These are phyloP conservation scores for Aspergillus jensenii DNA, from an alignment of 2,329 filamentous ascomycete species.

Conservation along the genomic window DNA sequence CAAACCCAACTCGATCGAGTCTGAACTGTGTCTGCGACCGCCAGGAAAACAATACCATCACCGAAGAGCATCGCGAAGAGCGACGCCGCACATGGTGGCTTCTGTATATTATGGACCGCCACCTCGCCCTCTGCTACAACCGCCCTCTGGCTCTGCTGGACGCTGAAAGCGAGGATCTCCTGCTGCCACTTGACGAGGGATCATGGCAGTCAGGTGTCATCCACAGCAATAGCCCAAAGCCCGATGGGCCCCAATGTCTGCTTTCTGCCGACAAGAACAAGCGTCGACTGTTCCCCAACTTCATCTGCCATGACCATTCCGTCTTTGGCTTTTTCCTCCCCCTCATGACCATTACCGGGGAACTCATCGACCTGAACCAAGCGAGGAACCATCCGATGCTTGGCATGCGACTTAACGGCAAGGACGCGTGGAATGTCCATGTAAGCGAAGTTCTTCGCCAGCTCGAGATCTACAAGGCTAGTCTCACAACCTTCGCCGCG, in stretches of 20 bases:
- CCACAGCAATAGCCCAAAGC: constrained; percentile 51
- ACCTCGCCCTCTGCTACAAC: constrained; percentile 90
- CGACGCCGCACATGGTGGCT: constrained; percentile 91
- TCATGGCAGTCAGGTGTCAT: constrained; percentile 85
- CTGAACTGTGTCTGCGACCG: constrained; percentile 38
- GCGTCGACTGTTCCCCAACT: constrained; percentile 70
- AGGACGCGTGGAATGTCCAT: constrained; percentile 77
- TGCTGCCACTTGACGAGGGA: constrained; percentile 84
- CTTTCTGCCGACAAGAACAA: constrained; percentile 37
- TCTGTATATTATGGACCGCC: constrained; percentile 85
- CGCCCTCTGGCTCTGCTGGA: constrained; percentile 83
- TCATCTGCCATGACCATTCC: constrained; percentile 81
- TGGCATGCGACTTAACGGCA: constrained; percentile 69
- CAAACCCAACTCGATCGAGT: constrained; percentile 31
- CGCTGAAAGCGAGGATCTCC: constrained; percentile 77
- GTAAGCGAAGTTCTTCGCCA: constrained; percentile 76
- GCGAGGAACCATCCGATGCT: constrained; percentile 85
- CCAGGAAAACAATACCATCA: constrained; percentile 40
- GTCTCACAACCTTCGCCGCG: constrained; percentile 53
- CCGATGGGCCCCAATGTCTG: constrained; percentile 36
- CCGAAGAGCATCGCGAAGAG: constrained; percentile 86
- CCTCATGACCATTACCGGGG: constrained; percentile 90
- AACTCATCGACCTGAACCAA: constrained; percentile 87
- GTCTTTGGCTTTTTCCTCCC: constrained; percentile 92
- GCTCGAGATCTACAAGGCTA: constrained; percentile 77